Percentiles rank a stretch among this genome's conserved stretches.
Conservation (phyloP, 2,329 filamentous ascomycete genomes). For the Aspergillus piperis region DNA sequence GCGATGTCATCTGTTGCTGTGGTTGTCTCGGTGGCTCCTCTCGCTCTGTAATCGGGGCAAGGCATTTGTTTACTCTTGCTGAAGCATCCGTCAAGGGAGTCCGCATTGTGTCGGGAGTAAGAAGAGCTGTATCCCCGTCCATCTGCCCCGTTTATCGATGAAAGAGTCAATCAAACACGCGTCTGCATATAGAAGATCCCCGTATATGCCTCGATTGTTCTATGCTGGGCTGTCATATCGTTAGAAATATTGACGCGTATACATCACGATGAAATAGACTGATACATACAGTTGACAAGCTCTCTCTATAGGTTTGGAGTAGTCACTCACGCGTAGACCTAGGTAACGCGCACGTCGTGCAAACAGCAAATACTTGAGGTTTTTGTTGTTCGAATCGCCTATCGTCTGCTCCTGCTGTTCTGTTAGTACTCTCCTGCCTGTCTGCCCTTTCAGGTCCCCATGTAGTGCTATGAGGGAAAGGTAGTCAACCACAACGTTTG, state of each 20-base stretch:
- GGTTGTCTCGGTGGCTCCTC: slow-evolving; percentile 13
- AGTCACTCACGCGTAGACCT: not conserved
- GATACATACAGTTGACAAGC: not conserved
- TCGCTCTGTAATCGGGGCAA: slow-evolving; percentile 25
- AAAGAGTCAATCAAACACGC: slow-evolving; percentile 13
- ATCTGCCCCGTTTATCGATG: slow-evolving; percentile 25
- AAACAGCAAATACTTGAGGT: not conserved
- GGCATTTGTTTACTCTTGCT: slow-evolving; percentile 50
- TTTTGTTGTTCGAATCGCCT: not conserved
- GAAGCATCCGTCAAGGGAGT: slow-evolving; percentile 53
- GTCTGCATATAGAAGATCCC: not conserved
- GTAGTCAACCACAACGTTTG: not conserved
- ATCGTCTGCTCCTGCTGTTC: not conserved
- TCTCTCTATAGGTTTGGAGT: not conserved
- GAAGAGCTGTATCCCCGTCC: slow-evolving; percentile 19
- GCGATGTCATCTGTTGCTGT: slow-evolving; percentile 22
- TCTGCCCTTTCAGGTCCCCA: not conserved
- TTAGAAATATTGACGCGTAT: not conserved
- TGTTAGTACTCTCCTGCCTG: not conserved
- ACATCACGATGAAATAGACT: not conserved
- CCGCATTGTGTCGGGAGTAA: slow-evolving; percentile 25
- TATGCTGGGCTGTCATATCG: no score
- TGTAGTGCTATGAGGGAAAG: not conserved
- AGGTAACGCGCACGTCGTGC: not conserved
- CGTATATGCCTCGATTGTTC: not conserved